These are phyloP conservation scores for Claviceps fusiformis DNA, from an alignment of 2,329 filamentous ascomycete species.

Conservation along the genomic window DNA sequence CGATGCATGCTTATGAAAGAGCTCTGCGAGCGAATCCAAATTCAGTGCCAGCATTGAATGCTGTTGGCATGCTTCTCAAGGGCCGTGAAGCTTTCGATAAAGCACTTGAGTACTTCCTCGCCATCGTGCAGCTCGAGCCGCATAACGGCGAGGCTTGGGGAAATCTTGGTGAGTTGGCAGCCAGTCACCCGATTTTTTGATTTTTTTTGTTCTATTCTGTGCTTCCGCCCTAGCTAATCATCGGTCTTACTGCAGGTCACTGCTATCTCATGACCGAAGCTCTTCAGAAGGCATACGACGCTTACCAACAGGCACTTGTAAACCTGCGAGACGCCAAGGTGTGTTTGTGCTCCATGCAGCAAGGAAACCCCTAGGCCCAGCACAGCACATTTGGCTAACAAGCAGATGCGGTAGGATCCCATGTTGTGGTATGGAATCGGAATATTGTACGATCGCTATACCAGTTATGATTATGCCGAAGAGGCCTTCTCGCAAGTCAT, in stretches of 20 bases:
- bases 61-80: slow-evolving; percentile 81
- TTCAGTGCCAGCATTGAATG: slow-evolving; percentile 85
- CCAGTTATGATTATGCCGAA: slow-evolving; percentile 90
- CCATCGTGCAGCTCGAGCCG: slow-evolving; percentile 77
- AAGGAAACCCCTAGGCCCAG: neutral
- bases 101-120: slow-evolving; percentile 83
- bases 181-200: slow-evolving; percentile 13
- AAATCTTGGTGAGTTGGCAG: slow-evolving; percentile 56
- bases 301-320: slow-evolving; percentile 90
- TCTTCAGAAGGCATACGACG: slow-evolving; percentile 87
- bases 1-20: slow-evolving; percentile 80
- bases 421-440: slow-evolving; percentile 99
- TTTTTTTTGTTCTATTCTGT: no score
- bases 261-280: slow-evolving; percentile 99
- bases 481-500: slow-evolving; percentile 98
- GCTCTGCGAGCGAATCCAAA: slow-evolving; percentile 77
- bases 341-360: slow-evolving; percentile 13
- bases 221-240: neutral
- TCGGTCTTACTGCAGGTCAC: slow-evolving; percentile 48
- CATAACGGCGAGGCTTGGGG: slow-evolving; percentile 95
- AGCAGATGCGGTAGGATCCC: slow-evolving; percentile 51
- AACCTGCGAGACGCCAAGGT: slow-evolving; percentile 90
- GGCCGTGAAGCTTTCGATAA: slow-evolving; percentile 89
- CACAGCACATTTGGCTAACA: neutral
- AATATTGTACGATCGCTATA: slow-evolving; percentile 92